Evolutionary conservation across 305 asterid genomes (phyloP).

Genomic region (Stenogyne calaminthoides): DNA sequence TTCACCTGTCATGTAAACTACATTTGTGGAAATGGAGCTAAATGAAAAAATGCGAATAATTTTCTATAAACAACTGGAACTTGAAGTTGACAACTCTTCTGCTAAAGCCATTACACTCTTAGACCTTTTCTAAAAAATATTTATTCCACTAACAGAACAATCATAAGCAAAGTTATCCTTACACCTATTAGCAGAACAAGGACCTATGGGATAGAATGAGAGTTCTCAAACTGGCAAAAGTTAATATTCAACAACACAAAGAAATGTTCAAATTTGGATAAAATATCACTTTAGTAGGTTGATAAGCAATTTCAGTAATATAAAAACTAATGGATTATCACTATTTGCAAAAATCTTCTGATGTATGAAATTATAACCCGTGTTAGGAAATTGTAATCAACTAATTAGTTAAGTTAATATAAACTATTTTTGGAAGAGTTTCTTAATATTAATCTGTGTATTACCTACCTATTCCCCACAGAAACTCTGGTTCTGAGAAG

Average conservation of each 20-base stretch:
- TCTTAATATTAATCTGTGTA: neutral
- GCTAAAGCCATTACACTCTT: neutral
- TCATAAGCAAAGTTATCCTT: neutral
- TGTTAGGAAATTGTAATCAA: neutral
- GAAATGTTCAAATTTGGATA: neutral
- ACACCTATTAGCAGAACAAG: neutral
- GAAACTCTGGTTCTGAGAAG: neutral
- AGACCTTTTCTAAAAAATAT: neutral
- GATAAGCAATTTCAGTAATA: neutral
- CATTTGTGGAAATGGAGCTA: conserved; percentile 10
- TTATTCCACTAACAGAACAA: neutral
- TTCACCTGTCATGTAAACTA: neutral
- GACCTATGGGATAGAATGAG: neutral
- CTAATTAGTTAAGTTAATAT: neutral
- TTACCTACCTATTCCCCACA: neutral
- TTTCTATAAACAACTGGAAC: conserved; percentile 5
- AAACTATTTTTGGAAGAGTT: neutral
- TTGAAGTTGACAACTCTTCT: neutral
- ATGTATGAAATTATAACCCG: neutral
- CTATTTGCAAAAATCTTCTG: neutral
- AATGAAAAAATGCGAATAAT: neutral
- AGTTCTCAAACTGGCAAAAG: neutral
- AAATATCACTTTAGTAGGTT: neutral
- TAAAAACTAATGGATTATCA: too few species aligned
- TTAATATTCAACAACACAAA: neutral